A percentile compares a stretch with the other conserved stretches of the same genome.
phyloP scores from a whole-genome alignment of 176 grass and related monocot genomes.

The Bothriochloa decipiens region DNA sequence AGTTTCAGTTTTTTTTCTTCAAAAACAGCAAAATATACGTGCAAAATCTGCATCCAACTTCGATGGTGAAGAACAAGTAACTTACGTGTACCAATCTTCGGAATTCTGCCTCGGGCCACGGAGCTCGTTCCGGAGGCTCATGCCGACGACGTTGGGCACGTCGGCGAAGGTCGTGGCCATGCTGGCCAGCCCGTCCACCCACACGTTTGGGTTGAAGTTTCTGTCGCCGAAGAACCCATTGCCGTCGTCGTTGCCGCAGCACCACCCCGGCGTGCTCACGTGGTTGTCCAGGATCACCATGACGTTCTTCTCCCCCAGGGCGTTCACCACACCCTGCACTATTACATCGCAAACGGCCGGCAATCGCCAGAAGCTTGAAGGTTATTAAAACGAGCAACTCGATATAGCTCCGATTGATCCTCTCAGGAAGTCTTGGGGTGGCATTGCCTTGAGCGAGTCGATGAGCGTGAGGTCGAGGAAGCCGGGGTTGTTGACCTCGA shows the following conservation, averaged over 20 bases:
- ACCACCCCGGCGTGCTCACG: conserved; percentile 70
- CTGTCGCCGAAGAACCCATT: conserved; percentile 86
- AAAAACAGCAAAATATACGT: not conserved
- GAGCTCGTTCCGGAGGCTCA: conserved; percentile 87
- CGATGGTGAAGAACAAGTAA: not conserved
- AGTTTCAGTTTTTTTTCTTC: not conserved
- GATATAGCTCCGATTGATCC: not conserved
- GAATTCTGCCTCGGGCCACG: conserved; percentile 70
- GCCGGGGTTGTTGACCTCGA: conserved; percentile 54
- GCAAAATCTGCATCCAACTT: not conserved
- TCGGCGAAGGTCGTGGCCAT: conserved; percentile 68
- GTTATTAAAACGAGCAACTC: not conserved
- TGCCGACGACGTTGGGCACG: conserved; percentile 63
- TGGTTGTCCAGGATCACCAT: conserved; percentile 93
- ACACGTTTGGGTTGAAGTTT: conserved; percentile 61
- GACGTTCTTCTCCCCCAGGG: conserved; percentile 57
- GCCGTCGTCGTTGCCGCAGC: conserved; percentile 64
- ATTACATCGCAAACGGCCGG: not conserved
- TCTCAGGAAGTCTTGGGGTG: not conserved
- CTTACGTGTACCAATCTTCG: conserved; percentile 70
- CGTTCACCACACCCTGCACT: conserved; percentile 55
- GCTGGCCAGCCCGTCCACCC: conserved; percentile 56
- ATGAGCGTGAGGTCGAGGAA: conserved; percentile 65
- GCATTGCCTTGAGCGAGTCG: conserved; percentile 52
- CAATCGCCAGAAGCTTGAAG: not conserved